phyloP scores from a whole-genome alignment of 495 filamentous ascomycete genomes.

The Xylaria acuta region DNA sequence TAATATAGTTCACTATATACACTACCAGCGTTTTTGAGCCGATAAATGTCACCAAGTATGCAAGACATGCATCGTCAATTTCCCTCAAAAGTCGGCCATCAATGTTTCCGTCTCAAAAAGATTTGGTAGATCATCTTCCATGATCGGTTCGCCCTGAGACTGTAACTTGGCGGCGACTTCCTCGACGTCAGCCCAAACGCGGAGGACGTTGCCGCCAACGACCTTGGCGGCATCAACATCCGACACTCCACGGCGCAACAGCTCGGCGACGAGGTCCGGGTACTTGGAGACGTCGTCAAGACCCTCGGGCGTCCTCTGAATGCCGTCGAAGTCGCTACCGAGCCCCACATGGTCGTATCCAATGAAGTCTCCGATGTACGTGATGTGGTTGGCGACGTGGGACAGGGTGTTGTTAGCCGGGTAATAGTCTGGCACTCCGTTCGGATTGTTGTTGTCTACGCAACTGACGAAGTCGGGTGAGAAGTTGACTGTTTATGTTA shows the following conservation, averaged over 20 bases:
- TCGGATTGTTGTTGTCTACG: constrained; percentile 59
- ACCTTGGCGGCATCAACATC: constrained; percentile 71
- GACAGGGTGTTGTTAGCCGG: constrained; percentile 73
- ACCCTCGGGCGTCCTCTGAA: constrained; percentile 61
- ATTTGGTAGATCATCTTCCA: constrained; percentile 63
- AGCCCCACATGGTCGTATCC: constrained; percentile 79
- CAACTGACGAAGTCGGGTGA: constrained; percentile 81
- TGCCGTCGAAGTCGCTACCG: constrained; percentile 79
- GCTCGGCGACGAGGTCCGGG: constrained; percentile 77
- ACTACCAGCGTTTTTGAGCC: neutral
- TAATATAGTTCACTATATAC: neutral
- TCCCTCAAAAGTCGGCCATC: neutral
- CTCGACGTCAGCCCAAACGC: constrained; percentile 79
- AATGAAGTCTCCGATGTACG: constrained; percentile 70
- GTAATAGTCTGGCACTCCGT: constrained; percentile 64
- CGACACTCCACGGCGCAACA: constrained; percentile 69
- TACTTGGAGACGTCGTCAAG: constrained; percentile 83
- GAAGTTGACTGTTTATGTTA: constrained; percentile 60
- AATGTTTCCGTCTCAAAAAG: constrained; percentile 10
- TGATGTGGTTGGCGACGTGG: constrained; percentile 78
- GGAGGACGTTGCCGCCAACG: constrained; percentile 74
- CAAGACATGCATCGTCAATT: neutral
- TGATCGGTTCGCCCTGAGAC: constrained; percentile 60
- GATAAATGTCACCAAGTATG: neutral
- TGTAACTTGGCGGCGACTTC: constrained; percentile 67